Percentiles rank a stretch among this genome's conserved stretches.
phyloP scores from a whole-genome alignment of 345 rosid species.

The Excoecaria agallocha region DNA sequence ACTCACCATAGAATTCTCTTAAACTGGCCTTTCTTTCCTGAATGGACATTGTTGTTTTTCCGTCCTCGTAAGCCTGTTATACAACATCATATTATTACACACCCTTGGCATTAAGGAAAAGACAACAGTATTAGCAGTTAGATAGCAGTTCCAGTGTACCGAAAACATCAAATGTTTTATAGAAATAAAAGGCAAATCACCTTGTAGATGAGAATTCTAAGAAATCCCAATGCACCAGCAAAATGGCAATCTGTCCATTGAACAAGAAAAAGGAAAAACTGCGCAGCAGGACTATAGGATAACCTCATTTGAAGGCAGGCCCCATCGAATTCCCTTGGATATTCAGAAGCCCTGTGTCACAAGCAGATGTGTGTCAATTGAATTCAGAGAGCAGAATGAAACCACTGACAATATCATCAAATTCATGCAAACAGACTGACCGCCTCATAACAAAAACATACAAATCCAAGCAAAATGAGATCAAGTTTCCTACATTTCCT shows the following conservation, averaged over 20 bases:
- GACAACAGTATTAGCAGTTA: slow-evolving; percentile 1
- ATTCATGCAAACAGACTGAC: not conserved
- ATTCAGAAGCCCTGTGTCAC: slow-evolving; percentile 77
- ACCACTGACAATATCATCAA: not conserved
- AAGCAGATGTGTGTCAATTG: not conserved
- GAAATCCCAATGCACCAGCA: slow-evolving; percentile 86
- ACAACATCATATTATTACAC: slow-evolving; percentile 15
- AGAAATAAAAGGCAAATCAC: slow-evolving; percentile 27
- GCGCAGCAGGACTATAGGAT: slow-evolving; percentile 90
- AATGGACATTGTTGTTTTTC: slow-evolving; percentile 80
- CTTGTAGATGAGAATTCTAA: slow-evolving; percentile 84
- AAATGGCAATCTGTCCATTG: slow-evolving; percentile 95
- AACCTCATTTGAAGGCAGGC: slow-evolving; percentile 92
- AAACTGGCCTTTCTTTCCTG: slow-evolving; percentile 85
- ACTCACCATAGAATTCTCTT: slow-evolving; percentile 84
- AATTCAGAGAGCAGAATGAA: no score
- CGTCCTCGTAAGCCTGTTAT: slow-evolving; percentile 79
- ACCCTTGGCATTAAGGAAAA: slow-evolving; percentile 1
- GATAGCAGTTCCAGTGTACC: not conserved
- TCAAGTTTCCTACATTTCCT: not conserved
- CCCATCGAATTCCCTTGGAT: slow-evolving; percentile 82
- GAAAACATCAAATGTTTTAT: not conserved
- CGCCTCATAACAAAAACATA: not conserved
- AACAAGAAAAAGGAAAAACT: slow-evolving; percentile 78
- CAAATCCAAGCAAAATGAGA: not conserved